These are phyloP conservation scores for Paramecium biaurelia DNA, from an alignment of 73 alveolate genomes.

Conservation along the genomic window DNA sequence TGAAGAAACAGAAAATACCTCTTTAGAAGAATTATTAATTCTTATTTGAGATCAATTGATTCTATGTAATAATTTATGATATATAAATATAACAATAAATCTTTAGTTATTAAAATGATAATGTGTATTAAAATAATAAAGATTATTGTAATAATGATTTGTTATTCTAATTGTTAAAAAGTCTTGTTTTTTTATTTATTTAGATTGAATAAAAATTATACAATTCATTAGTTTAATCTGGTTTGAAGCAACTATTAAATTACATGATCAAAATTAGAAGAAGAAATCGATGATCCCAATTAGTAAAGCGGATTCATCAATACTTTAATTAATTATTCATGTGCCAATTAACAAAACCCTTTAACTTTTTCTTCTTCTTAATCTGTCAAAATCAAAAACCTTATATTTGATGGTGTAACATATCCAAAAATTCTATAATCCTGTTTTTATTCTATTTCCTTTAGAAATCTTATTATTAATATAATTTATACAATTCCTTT, in stretches of 20 bases:
- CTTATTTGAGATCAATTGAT: background rate
- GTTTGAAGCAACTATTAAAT: background rate
- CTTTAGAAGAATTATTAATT: constrained; percentile 37
- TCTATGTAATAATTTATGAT: background rate
- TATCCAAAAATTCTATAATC: constrained; percentile 40
- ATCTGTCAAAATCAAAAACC: constrained; percentile 35
- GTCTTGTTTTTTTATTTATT: background rate
- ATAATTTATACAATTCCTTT: background rate
- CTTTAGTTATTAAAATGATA: background rate
- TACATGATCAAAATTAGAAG: constrained; percentile 16
- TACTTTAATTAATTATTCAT: constrained; percentile 45
- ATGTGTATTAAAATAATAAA: background rate
- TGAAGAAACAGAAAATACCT: constrained; percentile 56
- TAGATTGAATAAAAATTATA: background rate
- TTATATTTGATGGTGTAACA: constrained; percentile 40
- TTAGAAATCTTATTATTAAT: background rate
- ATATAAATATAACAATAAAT: background rate
- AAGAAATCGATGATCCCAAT: constrained; percentile 10
- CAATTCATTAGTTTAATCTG: background rate
- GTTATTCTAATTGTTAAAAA: no score
- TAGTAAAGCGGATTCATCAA: constrained; percentile 42
- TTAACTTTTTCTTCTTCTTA: constrained; percentile 50
- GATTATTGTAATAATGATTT: background rate
- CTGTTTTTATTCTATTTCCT: constrained; percentile 12
- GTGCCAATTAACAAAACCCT: constrained; percentile 48